A percentile compares a stretch with the other conserved stretches of the same genome.
Conservation (phyloP, 257 asterid genomes). For the Oldenlandia corymbosa region DNA sequence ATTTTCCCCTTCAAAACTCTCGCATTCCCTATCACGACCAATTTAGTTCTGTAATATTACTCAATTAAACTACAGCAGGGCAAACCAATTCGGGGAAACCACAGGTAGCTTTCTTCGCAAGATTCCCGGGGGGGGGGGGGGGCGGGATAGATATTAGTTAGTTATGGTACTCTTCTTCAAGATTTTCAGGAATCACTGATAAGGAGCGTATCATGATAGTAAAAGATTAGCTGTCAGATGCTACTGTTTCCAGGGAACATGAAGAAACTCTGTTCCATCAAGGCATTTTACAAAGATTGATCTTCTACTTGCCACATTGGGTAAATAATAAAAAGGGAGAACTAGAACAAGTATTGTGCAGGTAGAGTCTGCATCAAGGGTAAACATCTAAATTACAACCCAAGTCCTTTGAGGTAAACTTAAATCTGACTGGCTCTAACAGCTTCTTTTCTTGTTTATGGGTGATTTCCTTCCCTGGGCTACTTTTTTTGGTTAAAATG, state of each 20-base stretch:
- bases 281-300: background rate
- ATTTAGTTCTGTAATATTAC: no score
- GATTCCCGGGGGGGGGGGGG: no score
- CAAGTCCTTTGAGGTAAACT: background rate
- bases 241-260: background rate
- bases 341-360: background rate
- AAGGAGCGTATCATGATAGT: background rate
- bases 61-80: background rate
- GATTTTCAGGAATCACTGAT: no score
- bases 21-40: no score
- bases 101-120: background rate
- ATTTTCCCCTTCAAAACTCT: background rate
- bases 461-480: background rate
- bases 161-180: background rate
- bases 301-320: no score
- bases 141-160: no score
- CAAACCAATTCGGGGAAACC: background rate
- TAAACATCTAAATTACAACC: background rate
- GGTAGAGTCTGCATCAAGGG: background rate
- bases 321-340: background rate
- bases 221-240: no score
- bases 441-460: background rate
- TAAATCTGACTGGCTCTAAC: background rate
- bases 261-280: background rate
- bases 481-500: background rate